phyloP scores from a whole-genome alignment of 306 rosid genomes.

The Alnus rubra region DNA sequence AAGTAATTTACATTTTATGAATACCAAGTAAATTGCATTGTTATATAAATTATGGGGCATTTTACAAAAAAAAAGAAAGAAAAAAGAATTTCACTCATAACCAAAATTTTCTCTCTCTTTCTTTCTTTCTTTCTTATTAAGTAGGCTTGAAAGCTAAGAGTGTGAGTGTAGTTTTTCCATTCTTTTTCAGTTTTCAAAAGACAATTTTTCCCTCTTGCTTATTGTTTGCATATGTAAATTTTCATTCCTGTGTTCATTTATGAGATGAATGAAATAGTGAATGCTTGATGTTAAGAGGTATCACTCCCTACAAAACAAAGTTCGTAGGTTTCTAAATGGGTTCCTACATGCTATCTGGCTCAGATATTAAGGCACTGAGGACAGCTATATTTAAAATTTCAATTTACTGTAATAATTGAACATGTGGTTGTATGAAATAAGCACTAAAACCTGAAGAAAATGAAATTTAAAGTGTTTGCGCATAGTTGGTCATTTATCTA shows the following conservation, averaged over 20 bases:
- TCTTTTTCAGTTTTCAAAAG: not conserved
- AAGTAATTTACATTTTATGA: too few species aligned
- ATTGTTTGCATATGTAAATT: not conserved
- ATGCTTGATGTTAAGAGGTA: too few species aligned
- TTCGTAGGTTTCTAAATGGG: too few species aligned
- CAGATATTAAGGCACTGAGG: too few species aligned
- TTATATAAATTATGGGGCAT: too few species aligned
- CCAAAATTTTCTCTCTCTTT: too few species aligned
- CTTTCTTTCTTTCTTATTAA: not conserved
- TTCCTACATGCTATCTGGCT: too few species aligned
- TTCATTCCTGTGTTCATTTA: not conserved
- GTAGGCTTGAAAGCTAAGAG: not conserved
- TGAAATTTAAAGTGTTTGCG: not conserved
- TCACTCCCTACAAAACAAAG: too few species aligned
- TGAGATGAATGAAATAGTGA: not conserved
- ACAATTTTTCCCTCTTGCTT: too few species aligned
- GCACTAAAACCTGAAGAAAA: too few species aligned
- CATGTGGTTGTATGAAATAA: not conserved
- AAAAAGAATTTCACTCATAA: not conserved
- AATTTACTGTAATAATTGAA: not conserved
- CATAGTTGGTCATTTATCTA: not conserved
- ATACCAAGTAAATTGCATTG: too few species aligned
- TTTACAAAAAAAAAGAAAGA: not conserved
- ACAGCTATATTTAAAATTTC: too few species aligned
- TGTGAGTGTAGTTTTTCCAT: not conserved